phyloP scores from a whole-genome alignment of 176 grass and related monocot genomes.

The Juncus effusus region DNA sequence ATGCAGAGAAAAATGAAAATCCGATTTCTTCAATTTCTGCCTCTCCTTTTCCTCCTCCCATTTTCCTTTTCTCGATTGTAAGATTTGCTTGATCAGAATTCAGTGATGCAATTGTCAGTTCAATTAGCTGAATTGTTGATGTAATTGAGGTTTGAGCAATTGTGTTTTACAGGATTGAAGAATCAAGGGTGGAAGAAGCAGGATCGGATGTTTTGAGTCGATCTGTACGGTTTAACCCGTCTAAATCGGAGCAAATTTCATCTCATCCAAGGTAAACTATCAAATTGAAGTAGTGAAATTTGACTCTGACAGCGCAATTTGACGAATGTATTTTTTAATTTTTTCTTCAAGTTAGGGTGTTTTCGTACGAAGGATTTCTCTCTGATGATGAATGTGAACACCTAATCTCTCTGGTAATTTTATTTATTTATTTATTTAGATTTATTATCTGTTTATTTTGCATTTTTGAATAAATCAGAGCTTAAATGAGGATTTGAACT shows the following conservation, averaged over 20 bases:
- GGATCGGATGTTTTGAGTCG: slow-evolving; percentile 23
- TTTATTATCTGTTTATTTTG: background rate
- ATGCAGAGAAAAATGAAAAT: too few species aligned
- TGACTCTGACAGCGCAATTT: background rate
- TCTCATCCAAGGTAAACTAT: slow-evolving; percentile 61
- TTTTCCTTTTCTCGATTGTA: slow-evolving; percentile 18
- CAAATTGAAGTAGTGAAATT: background rate
- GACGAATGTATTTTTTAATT: slow-evolving; percentile 25
- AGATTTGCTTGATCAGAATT: background rate
- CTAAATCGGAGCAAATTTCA: slow-evolving; percentile 57
- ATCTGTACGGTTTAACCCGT: slow-evolving; percentile 47
- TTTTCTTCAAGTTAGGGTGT: slow-evolving; percentile 82
- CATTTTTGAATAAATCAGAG: slow-evolving; percentile 1
- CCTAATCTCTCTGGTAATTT: slow-evolving; percentile 75
- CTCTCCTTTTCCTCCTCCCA: slow-evolving; percentile 7
- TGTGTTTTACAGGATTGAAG: slow-evolving; percentile 26
- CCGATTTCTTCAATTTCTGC: slow-evolving; percentile 7
- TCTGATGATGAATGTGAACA: slow-evolving; percentile 61
- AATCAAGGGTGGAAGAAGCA: background rate
- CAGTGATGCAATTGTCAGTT: too few species aligned
- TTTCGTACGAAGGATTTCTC: slow-evolving; percentile 92
- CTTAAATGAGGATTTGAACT: background rate
- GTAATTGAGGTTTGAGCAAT: background rate
- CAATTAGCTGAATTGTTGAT: too few species aligned
- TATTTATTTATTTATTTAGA: background rate